Base-by-base conservation (phyloP, 345 rosid species). In the Euphorbia pulcherrima region DNA sequence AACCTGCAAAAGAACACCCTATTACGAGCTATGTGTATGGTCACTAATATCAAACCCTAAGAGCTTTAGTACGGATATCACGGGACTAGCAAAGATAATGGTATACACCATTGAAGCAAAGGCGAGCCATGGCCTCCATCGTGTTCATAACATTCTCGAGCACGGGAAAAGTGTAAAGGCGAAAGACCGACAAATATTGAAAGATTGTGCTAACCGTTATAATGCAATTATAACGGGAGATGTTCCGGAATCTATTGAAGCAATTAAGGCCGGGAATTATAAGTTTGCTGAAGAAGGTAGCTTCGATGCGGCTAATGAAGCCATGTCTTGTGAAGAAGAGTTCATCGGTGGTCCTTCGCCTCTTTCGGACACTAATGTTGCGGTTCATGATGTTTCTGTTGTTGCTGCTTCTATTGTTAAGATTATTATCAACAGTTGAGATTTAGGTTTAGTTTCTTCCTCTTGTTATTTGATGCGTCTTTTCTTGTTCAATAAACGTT, bases 361-460 rank as follows among this genome's bases (percentile, higher is more conserved):
- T 13, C 18, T 55, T 55, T 26, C 60, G 12, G 60, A 55, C 12
- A 27, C 28, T 14, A 55, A 55, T 28, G 13, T 13, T 10, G 8
- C 28, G 14, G 60, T 55, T 26, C 60, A 55, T 55, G 60, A 55
- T 55, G 17, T 55, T 13, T 55, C 60, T 27, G 1, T 55, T 55
- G 60, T 55, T 26, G 60, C 60, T 26, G 60, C 60, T 55, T 55
- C 60, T 35, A 55, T 55, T 55, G 33, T 55, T 26, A 26, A 55
- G 60, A 55, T 55, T 7, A 55, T 55, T 26, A 26, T 55, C 29
- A 55, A 12, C 60, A 55, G 33, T 55, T 55, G 60, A 55, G 60
- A 55, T 13, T 2, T 8, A 12, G 17, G 7, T 33, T n/a, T 52
- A 27, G 7, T 33, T n/a, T 52, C 26, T 52, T 52, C 21, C 13